Evolutionary conservation across 192 early-diverging fungal species (phyloP).

Genomic region (Backusella circina): DNA sequence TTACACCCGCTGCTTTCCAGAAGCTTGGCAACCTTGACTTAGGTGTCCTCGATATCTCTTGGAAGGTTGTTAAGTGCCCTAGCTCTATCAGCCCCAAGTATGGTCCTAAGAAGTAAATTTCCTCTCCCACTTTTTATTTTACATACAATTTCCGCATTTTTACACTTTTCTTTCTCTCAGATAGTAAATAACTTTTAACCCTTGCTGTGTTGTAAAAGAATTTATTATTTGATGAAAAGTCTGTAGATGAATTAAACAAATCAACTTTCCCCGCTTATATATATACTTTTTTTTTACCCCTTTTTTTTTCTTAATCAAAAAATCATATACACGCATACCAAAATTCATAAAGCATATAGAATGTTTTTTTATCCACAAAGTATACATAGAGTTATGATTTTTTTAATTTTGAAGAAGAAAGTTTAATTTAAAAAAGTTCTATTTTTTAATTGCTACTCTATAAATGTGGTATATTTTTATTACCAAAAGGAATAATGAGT

Average conservation of each 20-base stretch:
- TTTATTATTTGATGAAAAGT: constrained; percentile 4
- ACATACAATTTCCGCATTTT: not conserved
- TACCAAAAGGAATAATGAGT: not conserved
- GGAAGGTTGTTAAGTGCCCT: constrained; percentile 11
- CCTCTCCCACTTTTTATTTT: not conserved
- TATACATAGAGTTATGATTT: not conserved
- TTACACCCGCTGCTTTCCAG: constrained; percentile 22
- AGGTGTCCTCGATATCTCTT: constrained; percentile 19
- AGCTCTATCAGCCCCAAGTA: not conserved
- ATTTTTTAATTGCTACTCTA: not conserved
- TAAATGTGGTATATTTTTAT: not conserved
- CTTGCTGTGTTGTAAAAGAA: not conserved
- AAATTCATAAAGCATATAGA: constrained; percentile 5
- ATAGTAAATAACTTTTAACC: not conserved
- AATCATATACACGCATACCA: constrained; percentile 1
- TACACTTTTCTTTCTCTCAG: not conserved
- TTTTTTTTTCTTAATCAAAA: not conserved
- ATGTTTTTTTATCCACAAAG: not conserved
- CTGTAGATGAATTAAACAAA: constrained; percentile 11
- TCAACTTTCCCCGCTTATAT: constrained; percentile 3
- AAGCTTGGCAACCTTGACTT: constrained; percentile 11
- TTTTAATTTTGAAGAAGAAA: not conserved
- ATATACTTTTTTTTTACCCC: not conserved
- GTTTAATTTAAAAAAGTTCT: not conserved
- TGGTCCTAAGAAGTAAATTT: constrained; percentile 3